Conservation (phyloP, 164 flowering plant genomes). For the Macadamia integrifolia region DNA sequence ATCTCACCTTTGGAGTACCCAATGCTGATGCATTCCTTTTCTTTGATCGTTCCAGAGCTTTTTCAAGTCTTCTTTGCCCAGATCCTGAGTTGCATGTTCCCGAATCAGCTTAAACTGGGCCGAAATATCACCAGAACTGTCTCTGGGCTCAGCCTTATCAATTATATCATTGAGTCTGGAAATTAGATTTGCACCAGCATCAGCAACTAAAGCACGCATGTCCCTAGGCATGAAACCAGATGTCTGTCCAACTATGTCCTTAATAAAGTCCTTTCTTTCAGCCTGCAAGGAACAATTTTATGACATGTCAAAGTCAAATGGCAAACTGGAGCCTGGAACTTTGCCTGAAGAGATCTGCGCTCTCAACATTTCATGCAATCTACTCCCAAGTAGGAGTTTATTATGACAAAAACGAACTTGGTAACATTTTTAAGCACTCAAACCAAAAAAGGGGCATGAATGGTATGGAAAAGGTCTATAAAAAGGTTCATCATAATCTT, state of each 20-base stretch:
- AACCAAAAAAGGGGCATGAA: neutral
- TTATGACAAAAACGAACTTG: neutral
- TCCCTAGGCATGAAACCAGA: slow-evolving; percentile 91
- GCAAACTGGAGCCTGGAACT: neutral
- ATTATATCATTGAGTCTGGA: slow-evolving; percentile 17
- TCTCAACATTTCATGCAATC: too few species aligned
- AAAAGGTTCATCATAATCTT: neutral
- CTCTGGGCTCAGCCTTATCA: slow-evolving; percentile 16
- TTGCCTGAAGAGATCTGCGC: too few species aligned
- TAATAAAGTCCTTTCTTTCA: slow-evolving; percentile 43
- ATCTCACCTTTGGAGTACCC: slow-evolving; percentile 89
- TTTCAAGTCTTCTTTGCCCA: slow-evolving; percentile 48
- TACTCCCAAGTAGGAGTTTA: too few species aligned
- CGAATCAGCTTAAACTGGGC: slow-evolving; percentile 10
- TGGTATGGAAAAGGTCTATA: neutral
- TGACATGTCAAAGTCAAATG: slow-evolving; percentile 19
- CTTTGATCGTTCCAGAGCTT: slow-evolving; percentile 76
- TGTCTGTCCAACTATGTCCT: slow-evolving; percentile 76
- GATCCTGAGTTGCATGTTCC: slow-evolving; percentile 21
- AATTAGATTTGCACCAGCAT: slow-evolving; percentile 63
- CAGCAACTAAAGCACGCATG: slow-evolving; percentile 71
- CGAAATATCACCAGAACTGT: slow-evolving; percentile 12
- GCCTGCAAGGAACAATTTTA: slow-evolving; percentile 39
- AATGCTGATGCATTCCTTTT: slow-evolving; percentile 82
- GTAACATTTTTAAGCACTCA: neutral